Base-by-base conservation (phyloP, 2,329 filamentous ascomycete genomes). In the Pestalotiopsis sp. region DNA sequence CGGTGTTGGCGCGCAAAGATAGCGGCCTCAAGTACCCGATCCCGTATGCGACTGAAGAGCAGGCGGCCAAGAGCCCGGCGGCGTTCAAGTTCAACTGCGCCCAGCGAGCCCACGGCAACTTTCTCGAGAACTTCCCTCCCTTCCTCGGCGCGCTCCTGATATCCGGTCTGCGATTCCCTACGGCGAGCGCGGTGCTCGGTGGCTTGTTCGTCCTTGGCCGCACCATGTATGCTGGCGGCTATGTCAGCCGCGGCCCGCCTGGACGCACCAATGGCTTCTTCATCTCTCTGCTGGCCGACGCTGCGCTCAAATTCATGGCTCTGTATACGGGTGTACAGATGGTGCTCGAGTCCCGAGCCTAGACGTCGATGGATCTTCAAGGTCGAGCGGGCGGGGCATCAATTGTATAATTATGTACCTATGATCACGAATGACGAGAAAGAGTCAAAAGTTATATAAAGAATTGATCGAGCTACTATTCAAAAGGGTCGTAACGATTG, bases 51-150 rank as follows among this genome's bases (percentile, higher is more conserved):
- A 81, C 79, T 41, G 78, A 83, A 49, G 87, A 90, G 73, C 80
- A 84, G 59, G 86, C 87, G 23, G 82, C 81, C 38, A 86, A 88
- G 79, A 83, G 89, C 75, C 81, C 83, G 61, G 83, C 83, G 63
- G 88, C 85, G 58, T 86, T 80, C 77, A 76, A 78, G 66, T 91
- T 92, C 82, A 92, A 92, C 83, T 91, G 89, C 81, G 74, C 76
- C 9, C 76, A 77, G 73, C 86, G 88, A 62, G 85, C 88, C 11
- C 90, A 92, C 77, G 80, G 82, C 73, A 91, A 92, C 83, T 92
- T 85, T 80, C 84, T 83, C 72, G 90, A 92, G 82, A 90, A 88
- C 79, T 81, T 87, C 45, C 80, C 85, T 9, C 81, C 87, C 3
- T 83, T 87, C 75, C 74, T 91, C 12, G 82, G 80, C 25, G 79